Evolutionary conservation across 2,329 filamentous ascomycete species (phyloP), one percentile per base, ranked within the genome.

Genomic region (Botrytis elliptica): DNA sequence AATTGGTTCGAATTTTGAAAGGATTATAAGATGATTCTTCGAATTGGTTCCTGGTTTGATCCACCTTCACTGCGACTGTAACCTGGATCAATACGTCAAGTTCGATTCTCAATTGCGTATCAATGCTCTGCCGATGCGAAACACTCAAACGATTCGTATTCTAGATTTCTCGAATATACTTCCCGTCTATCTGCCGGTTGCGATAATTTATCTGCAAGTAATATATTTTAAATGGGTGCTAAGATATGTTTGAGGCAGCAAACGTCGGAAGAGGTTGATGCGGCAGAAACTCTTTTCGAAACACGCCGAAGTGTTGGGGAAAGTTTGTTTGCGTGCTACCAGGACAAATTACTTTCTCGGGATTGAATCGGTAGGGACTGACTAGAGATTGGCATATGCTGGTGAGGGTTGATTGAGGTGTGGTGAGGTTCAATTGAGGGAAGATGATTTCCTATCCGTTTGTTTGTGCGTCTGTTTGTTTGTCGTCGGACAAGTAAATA

Each of bases 241-340:
- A 65, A 18, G 62, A 33, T 65, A 42, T 44, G 29, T 65, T 33
- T 65, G 62, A 65, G 29, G 62, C 62, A 46, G 9, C 40, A 14
- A 46, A 46, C 9, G 40, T 65, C 62, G 40, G 62, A 65, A 65
- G n/a, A 46, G 62, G 40, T 65, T 46, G 62, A 65, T 25, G 62
- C 62, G 33, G 29, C 25, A 33, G 40, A 65, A 22, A 44, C 62
- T 65, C 40, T 46, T 44, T 46, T 46, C 40, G 62, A 65, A 65
- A 65, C 62, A 22, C 33, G 62, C 40, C 62, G n/a, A 22, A 46
- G 33, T 46, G 16, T 65, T 33, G 40, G 62, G 62, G 62, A 33
- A 46, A 14, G 62, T 65, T 25, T 65, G 62, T 44, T 46, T 65
- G 62, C 40, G 62, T 65, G 62, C 62, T 46, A 65, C 62, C 62